These are phyloP conservation scores for Microthyrium microscopicum DNA, from an alignment of 2,329 filamentous ascomycete species.

Conservation along the genomic window DNA sequence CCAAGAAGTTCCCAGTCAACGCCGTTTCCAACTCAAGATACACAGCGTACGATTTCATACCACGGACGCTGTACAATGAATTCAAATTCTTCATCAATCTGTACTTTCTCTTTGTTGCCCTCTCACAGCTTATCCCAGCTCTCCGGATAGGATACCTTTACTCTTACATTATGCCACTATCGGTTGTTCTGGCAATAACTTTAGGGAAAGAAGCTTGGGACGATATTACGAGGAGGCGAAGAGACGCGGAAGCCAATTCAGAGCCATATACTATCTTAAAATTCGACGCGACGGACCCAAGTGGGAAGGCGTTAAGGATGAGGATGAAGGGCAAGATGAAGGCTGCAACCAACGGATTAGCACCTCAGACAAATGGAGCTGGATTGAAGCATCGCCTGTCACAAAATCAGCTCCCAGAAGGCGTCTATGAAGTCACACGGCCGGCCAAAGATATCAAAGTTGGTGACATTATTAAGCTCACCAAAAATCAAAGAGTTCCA, in stretches of 20 bases:
- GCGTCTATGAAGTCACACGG: conserved; percentile 50
- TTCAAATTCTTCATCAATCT: conserved; percentile 99
- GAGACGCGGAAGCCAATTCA: conserved; percentile 88
- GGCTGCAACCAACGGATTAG: conserved; percentile 8
- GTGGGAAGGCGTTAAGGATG: conserved; percentile 10
- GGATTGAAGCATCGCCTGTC: conserved; percentile 30
- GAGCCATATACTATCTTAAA: conserved; percentile 68
- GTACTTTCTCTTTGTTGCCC: conserved; percentile 88
- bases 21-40: conserved; percentile 96
- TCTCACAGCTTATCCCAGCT: conserved; percentile 82
- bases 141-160: conserved; percentile 86
- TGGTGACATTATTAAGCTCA: conserved; percentile 84
- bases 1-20: conserved; percentile 70
- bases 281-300: conserved; percentile 45
- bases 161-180: conserved; percentile 83
- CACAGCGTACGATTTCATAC: conserved; percentile 84
- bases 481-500: conserved; percentile 82
- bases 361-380: conserved; percentile 15
- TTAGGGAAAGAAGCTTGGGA: conserved; percentile 92
- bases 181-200: conserved; percentile 81
- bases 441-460: conserved; percentile 82
- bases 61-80: conserved; percentile 90
- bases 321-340: conserved; percentile 15
- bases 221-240: conserved; percentile 68
- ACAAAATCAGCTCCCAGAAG: conserved; percentile 20